Conservation (phyloP, 345 rosid species). For the Lepidium sativum region DNA sequence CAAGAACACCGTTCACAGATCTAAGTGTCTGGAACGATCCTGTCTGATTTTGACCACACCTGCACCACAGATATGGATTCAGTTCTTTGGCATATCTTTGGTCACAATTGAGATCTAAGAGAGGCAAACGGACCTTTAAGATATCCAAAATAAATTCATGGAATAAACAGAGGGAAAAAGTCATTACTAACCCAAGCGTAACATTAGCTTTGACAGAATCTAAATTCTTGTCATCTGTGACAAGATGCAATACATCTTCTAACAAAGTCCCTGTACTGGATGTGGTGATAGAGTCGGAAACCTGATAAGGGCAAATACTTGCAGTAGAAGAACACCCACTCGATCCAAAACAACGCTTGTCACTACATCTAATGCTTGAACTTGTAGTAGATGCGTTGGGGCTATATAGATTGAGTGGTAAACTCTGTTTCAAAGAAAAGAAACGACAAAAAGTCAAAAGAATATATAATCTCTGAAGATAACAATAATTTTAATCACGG, state of each 20-base stretch:
- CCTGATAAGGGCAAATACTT: conserved; percentile 49
- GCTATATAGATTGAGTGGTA: conserved; percentile 51
- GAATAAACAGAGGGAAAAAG: background rate
- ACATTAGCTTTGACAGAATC: conserved; percentile 38
- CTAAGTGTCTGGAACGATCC: too few species aligned
- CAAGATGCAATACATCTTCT: conserved; percentile 54
- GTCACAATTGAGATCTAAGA: background rate
- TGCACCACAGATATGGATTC: too few species aligned
- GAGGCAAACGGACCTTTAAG: background rate
- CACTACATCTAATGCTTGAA: conserved; percentile 47
- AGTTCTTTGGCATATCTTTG: too few species aligned
- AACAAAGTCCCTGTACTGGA: conserved; percentile 45
- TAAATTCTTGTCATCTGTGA: conserved; percentile 29
- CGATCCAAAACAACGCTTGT: conserved; percentile 37
- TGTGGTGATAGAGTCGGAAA: conserved; percentile 42
- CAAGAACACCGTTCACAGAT: too few species aligned
- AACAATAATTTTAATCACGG: too few species aligned
- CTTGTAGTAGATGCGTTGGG: conserved; percentile 61
- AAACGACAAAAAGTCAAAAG: background rate
- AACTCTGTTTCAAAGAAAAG: conserved; percentile 26
- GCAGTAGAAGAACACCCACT: conserved; percentile 36
- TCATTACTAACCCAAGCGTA: conserved; percentile 47
- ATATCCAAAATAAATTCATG: background rate
- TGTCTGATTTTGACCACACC: too few species aligned
- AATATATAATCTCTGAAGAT: background rate